Percentiles rank a stretch among this genome's conserved stretches.
Conservation (phyloP, 495 filamentous ascomycete species). For the Lophiostoma macrostomum region DNA sequence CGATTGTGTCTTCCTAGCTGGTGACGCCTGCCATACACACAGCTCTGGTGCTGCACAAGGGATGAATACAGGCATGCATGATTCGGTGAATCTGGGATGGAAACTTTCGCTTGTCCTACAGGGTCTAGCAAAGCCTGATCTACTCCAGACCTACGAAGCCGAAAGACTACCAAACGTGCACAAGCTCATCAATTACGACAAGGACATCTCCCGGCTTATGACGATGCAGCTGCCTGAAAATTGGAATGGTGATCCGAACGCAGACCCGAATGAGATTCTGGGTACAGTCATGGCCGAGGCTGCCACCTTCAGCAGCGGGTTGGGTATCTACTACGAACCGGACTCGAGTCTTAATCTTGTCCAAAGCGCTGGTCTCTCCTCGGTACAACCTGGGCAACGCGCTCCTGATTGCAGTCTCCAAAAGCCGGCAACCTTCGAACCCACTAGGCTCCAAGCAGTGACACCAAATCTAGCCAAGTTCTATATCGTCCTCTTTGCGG, state of each 20-base stretch:
- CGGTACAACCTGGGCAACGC: constrained; percentile 39
- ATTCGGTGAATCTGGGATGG: constrained; percentile 53
- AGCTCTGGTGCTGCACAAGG: constrained; percentile 51
- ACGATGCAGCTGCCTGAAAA: constrained; percentile 43
- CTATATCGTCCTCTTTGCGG: constrained; percentile 41
- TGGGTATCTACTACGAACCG: constrained; percentile 45
- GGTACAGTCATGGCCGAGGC: constrained; percentile 44
- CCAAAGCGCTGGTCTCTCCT: neutral
- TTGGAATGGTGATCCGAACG: constrained; percentile 45
- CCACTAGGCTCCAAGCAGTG: constrained; percentile 43
- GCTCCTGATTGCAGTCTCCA: constrained; percentile 45
- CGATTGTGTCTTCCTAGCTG: constrained; percentile 48
- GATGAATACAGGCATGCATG: constrained; percentile 54
- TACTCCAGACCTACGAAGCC: constrained; percentile 46
- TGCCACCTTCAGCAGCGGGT: constrained; percentile 45
- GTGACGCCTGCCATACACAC: constrained; percentile 54
- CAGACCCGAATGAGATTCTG: constrained; percentile 47
- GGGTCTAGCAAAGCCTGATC: constrained; percentile 36
- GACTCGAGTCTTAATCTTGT: constrained; percentile 38
- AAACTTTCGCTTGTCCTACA: constrained; percentile 48
- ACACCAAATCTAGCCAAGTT: constrained; percentile 43
- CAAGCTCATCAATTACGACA: constrained; percentile 48
- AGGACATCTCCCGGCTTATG: constrained; percentile 42
- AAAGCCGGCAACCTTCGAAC: constrained; percentile 45
- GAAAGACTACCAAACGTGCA: constrained; percentile 46